These are phyloP conservation scores for Fusarium bulbicola DNA, from an alignment of 2,329 filamentous ascomycete genomes.

Conservation along the genomic window DNA sequence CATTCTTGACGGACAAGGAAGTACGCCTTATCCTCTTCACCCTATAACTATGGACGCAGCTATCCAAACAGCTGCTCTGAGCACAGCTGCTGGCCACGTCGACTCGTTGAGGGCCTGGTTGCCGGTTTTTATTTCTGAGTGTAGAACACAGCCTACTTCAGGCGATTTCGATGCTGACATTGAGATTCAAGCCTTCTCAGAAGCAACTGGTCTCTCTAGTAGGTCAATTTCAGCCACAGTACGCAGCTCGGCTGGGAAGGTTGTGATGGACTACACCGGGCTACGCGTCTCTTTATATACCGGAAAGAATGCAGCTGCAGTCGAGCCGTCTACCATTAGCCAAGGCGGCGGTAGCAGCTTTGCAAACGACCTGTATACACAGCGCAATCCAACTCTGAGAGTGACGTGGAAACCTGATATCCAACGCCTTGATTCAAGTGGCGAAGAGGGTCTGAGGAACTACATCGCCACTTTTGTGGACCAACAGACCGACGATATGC, in stretches of 20 bases:
- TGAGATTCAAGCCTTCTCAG: neutral
- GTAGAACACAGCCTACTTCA: neutral
- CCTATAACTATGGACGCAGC: neutral
- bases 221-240: neutral
- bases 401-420: neutral
- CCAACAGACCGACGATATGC: neutral
- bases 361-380: neutral
- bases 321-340: neutral
- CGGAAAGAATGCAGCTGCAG: neutral
- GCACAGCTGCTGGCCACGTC: neutral
- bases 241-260: too few species aligned
- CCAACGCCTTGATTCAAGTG: fast-evolving
- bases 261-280: neutral
- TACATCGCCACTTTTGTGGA: neutral
- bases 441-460: fast-evolving
- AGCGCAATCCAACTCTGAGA: neutral
- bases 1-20: neutral
- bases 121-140: neutral
- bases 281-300: neutral
- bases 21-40: neutral
- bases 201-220: neutral
- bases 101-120: neutral
- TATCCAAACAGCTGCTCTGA: neutral
- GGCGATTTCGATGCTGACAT: neutral
- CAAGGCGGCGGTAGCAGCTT: neutral